These are phyloP conservation scores for Fusarium sp. DNA, from an alignment of 2,329 filamentous ascomycete species.

Conservation along the genomic window DNA sequence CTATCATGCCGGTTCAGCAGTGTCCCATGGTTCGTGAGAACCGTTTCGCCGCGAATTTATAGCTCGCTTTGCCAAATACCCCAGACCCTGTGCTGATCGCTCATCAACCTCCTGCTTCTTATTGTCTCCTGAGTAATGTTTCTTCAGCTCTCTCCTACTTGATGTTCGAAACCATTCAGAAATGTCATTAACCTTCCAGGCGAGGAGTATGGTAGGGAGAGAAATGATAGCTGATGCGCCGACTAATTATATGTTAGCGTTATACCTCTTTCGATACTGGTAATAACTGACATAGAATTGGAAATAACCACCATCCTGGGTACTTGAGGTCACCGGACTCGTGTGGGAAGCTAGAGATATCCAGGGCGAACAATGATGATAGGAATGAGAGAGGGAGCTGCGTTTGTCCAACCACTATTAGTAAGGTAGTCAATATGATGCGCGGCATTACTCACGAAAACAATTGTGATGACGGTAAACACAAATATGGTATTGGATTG, in stretches of 20 bases:
- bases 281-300: background rate
- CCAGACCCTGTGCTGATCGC: background rate
- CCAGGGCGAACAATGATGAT: background rate
- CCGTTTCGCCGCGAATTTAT: background rate
- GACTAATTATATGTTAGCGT: background rate
- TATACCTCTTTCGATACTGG: background rate
- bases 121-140: background rate
- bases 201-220: background rate
- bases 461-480: background rate
- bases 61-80: background rate
- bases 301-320: background rate
- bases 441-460: background rate
- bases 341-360: background rate
- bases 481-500: background rate
- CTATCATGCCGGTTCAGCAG: background rate
- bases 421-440: background rate
- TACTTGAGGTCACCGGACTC: background rate
- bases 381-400: background rate
- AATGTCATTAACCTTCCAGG: background rate
- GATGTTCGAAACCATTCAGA: background rate
- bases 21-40: background rate
- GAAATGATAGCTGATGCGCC: background rate
- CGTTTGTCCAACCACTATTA: background rate
- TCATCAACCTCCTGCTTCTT: background rate
- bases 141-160: background rate